Conservation (phyloP, 805 yeast genomes). For the Candida schatavii region DNA sequence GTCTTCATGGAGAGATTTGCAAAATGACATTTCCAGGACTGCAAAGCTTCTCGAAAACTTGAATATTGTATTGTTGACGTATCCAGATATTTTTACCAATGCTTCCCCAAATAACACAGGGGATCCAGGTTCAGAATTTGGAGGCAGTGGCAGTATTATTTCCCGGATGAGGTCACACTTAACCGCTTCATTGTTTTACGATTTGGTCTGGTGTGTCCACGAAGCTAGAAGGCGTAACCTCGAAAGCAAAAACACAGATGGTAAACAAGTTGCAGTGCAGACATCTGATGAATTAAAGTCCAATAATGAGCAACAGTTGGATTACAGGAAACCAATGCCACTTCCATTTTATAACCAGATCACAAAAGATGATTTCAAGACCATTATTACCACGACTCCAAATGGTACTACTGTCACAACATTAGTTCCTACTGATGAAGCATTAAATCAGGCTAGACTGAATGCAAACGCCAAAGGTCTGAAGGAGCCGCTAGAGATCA, state of each 20-base stretch:
- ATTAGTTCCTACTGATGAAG: slow-evolving; percentile 80
- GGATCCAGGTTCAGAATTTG: neutral
- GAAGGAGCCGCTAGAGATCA: slow-evolving; percentile 55
- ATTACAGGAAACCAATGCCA: slow-evolving; percentile 53
- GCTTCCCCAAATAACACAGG: slow-evolving; percentile 7
- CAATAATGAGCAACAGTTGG: slow-evolving; percentile 6
- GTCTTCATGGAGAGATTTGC: slow-evolving; percentile 87
- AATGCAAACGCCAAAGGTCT: slow-evolving; percentile 56
- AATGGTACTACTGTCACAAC: slow-evolving; percentile 91
- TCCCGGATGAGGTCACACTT: slow-evolving; percentile 88
- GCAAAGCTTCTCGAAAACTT: slow-evolving; percentile 88
- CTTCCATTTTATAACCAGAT: slow-evolving; percentile 89
- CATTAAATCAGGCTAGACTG: slow-evolving; percentile 59
- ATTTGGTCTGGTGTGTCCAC: slow-evolving; percentile 90
- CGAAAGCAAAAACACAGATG: slow-evolving; percentile 25
- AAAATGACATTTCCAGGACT: slow-evolving; percentile 86
- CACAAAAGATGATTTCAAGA: slow-evolving; percentile 81
- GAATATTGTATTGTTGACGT: slow-evolving; percentile 81
- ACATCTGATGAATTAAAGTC: slow-evolving; percentile 1
- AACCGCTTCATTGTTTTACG: slow-evolving; percentile 88
- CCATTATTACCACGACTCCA: slow-evolving; percentile 83
- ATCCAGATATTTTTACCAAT: slow-evolving; percentile 67
- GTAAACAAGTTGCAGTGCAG: slow-evolving; percentile 7
- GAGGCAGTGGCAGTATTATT: slow-evolving; percentile 49
- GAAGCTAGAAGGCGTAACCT: slow-evolving; percentile 77